Conservation (phyloP, 179 eudicot genomes). For the Beta lomatogona region DNA sequence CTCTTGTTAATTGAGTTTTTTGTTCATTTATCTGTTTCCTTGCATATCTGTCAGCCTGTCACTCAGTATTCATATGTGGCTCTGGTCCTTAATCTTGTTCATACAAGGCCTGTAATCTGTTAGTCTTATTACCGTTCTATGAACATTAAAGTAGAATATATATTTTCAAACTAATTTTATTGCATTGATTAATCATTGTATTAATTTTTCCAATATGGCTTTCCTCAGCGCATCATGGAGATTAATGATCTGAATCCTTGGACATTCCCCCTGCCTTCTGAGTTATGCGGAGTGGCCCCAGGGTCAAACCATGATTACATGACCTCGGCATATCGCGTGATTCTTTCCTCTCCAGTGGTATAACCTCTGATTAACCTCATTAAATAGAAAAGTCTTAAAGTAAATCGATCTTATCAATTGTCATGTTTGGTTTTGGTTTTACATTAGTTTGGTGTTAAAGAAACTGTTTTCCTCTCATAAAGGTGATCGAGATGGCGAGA, state of each 20-base stretch:
- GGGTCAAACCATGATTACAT: slow-evolving; percentile 89
- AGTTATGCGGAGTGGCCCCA: slow-evolving; percentile 56
- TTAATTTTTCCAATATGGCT: slow-evolving; percentile 16
- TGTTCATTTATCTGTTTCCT: background rate
- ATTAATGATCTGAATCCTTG: slow-evolving; percentile 70
- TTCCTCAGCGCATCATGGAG: slow-evolving; percentile 51
- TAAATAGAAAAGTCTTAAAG: slow-evolving; percentile 7
- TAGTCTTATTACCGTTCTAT: background rate
- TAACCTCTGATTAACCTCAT: slow-evolving; percentile 16
- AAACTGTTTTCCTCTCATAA: background rate
- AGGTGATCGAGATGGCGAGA: background rate
- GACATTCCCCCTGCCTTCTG: slow-evolving; percentile 80
- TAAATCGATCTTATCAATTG: slow-evolving; percentile 5
- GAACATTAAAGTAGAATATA: background rate
- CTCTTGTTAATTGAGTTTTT: background rate
- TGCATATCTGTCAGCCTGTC: too few relatives aligned
- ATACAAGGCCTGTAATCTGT: background rate
- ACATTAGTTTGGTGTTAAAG: background rate
- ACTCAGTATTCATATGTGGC: background rate
- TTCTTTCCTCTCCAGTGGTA: slow-evolving; percentile 97
- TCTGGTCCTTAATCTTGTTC: slow-evolving; percentile 6
- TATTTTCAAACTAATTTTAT: background rate
- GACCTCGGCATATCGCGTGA: slow-evolving; percentile 60
- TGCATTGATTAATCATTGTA: background rate
- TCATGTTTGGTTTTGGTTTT: background rate